phyloP scores from a whole-genome alignment of 306 rosid genomes.

The Quercus cerris region DNA sequence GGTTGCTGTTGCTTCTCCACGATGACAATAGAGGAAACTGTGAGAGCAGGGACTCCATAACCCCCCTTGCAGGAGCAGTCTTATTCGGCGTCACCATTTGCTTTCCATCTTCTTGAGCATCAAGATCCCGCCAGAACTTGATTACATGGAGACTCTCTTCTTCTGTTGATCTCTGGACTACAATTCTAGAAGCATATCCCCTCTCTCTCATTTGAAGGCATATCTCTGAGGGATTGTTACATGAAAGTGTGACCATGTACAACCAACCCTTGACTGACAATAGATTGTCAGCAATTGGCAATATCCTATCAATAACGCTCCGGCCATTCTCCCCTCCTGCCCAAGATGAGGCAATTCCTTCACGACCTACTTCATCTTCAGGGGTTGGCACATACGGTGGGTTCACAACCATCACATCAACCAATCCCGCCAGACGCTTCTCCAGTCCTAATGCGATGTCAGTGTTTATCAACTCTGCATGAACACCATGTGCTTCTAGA shows the following conservation, averaged over 20 bases:
- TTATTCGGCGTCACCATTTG: constrained; percentile 18
- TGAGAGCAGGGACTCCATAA: constrained; percentile 41
- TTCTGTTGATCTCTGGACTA: constrained; percentile 85
- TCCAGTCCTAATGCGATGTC: constrained; percentile 78
- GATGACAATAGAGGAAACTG: constrained; percentile 38
- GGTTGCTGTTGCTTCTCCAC: constrained; percentile 35
- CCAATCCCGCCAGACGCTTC: constrained; percentile 66
- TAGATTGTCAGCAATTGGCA: constrained; percentile 69
- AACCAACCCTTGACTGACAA: constrained; percentile 88
- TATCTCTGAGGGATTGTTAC: constrained; percentile 75
- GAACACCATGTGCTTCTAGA: constrained; percentile 77
- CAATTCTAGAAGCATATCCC: constrained; percentile 79
- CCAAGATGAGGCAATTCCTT: constrained; percentile 82
- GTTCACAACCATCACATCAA: constrained; percentile 90
- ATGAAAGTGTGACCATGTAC: constrained; percentile 78
- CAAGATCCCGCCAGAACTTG: constrained; percentile 80
- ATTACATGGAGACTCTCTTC: constrained; percentile 89
- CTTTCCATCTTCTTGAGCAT: constrained; percentile 27
- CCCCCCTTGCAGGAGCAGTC: constrained; percentile 30
- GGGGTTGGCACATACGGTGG: constrained; percentile 99
- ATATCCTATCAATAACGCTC: constrained; percentile 68
- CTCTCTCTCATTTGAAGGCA: constrained; percentile 71
- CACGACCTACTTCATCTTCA: constrained; percentile 82
- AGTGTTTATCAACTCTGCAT: constrained; percentile 73
- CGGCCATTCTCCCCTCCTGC: constrained; percentile 98